Evolutionary conservation across 768 basidiomycete genomes (phyloP), one percentile per base, ranked within the genome.

Genomic region (Agaricus sinodeliciosus): DNA sequence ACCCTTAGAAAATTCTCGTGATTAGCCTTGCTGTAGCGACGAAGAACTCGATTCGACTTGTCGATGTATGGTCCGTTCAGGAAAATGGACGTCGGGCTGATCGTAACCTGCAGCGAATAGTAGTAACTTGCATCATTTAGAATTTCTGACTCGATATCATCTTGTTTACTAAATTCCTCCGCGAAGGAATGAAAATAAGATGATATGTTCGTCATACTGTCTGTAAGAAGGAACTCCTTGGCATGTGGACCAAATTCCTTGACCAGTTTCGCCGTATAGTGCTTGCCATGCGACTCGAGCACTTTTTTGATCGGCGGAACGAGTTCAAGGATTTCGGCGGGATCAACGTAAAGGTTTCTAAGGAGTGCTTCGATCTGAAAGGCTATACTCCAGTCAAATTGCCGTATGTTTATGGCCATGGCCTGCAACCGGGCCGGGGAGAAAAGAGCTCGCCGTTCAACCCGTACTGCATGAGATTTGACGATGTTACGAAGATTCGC

Each of bases 1-100:
- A 87, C 84, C 7, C 84, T 78, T 22, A 87, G 58, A 60, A 88
- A 88, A 22, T 70, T 73, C 55, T 78, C 72, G 18, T 79, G 75
- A 49, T 78, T 63, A 19, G 62, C 51, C 0, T 69, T 44, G 43
- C 67, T 62, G 59, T 80, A 85, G 8, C 65, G 65, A 18, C 84
- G 77, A 35, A 87, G 74, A 36, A 86, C 73, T 3, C 81, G 68
- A 56, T 87, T 88, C 0, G 81, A 81, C 5, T 78, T 73, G 55
- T 85, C 84, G 4, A 70, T 71, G 52, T 71, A 74, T 4, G 82
- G 82, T 0, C 84, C 84, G 31, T 72, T 72, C 34, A 82, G 66
- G 40, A 60, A 63, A 58, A 79, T 74, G 0, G 72, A 70, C 0
- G 81, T 84, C 0, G 85, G 84, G 0, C 82, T 80, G 26, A 85